phyloP scores from a whole-genome alignment of 805 yeast species.

The Kluyveromyces nonfermentans region DNA sequence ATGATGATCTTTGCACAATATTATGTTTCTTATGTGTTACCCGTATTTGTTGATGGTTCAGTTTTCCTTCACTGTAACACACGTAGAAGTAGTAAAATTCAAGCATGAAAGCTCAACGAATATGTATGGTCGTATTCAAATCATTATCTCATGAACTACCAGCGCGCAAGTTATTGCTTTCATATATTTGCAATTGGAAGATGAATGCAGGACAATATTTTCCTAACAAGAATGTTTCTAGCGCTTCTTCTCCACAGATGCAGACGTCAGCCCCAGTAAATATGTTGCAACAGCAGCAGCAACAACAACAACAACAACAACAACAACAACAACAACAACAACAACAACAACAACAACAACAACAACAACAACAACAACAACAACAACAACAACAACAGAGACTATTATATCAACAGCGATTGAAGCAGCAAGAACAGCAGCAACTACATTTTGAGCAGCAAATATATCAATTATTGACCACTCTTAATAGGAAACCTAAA shows the following conservation, averaged over 20 bases:
- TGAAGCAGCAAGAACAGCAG: constrained; percentile 33
- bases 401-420: constrained; percentile 29
- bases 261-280: not conserved
- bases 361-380: constrained; percentile 19
- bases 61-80: not conserved
- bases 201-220: not conserved
- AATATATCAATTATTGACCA: constrained; percentile 29
- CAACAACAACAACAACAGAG: constrained; percentile 25
- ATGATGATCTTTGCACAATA: no score
- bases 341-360: constrained; percentile 12
- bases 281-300: constrained; percentile 14
- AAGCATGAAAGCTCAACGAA: not conserved
- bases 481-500: constrained; percentile 33
- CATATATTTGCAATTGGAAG: not conserved
- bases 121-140: not conserved
- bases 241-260: not conserved
- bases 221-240: not conserved
- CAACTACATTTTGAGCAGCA: constrained; percentile 34
- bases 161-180: not conserved
- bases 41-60: constrained; percentile 1
- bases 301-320: constrained; percentile 16
- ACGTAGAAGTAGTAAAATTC: not conserved
- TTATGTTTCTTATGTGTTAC: not conserved
- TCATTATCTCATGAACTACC: not conserved
- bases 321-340: constrained; percentile 9